These are phyloP conservation scores for Geotrichum klebahnii DNA, from an alignment of 1,139 yeast genomes.

Conservation along the genomic window DNA sequence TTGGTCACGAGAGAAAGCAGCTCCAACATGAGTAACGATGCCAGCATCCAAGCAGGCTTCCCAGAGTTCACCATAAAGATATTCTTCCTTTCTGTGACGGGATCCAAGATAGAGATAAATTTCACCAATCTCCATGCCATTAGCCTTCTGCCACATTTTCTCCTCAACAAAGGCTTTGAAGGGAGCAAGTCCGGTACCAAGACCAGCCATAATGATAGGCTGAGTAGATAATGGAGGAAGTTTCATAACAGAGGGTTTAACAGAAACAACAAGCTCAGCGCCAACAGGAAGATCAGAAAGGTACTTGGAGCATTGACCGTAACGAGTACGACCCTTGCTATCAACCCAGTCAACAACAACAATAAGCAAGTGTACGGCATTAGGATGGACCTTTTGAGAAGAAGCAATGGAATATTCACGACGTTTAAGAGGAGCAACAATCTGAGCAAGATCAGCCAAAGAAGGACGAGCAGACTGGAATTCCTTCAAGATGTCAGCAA, in stretches of 20 bases:
- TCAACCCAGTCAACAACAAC: slow-evolving; percentile 98
- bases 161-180: slow-evolving; percentile 97
- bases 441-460: slow-evolving; percentile 63
- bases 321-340: slow-evolving; percentile 77
- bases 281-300: slow-evolving; percentile 76
- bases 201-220: slow-evolving; percentile 94
- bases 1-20: slow-evolving; percentile 98
- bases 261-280: slow-evolving; percentile 84
- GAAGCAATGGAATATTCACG: slow-evolving; percentile 99
- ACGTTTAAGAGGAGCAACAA: slow-evolving; percentile 86
- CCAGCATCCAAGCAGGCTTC: slow-evolving; percentile 95
- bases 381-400: slow-evolving; percentile 86
- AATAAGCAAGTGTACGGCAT: slow-evolving; percentile 83
- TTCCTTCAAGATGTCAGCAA: slow-evolving; percentile 75
- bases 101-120: slow-evolving; percentile 88
- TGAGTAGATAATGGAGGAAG: slow-evolving; percentile 80
- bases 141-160: slow-evolving; percentile 86
- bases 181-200: slow-evolving; percentile 98
- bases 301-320: slow-evolving; percentile 91
- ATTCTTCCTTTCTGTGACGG: slow-evolving; percentile 93
- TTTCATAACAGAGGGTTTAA: slow-evolving; percentile 96
- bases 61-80: slow-evolving; percentile 94
- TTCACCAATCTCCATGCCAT: slow-evolving; percentile 86
- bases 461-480: slow-evolving; percentile 81
- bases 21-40: slow-evolving; percentile 88